Base-by-base conservation (phyloP, 345 rosid genomes). In the Citrus trifoliata region DNA sequence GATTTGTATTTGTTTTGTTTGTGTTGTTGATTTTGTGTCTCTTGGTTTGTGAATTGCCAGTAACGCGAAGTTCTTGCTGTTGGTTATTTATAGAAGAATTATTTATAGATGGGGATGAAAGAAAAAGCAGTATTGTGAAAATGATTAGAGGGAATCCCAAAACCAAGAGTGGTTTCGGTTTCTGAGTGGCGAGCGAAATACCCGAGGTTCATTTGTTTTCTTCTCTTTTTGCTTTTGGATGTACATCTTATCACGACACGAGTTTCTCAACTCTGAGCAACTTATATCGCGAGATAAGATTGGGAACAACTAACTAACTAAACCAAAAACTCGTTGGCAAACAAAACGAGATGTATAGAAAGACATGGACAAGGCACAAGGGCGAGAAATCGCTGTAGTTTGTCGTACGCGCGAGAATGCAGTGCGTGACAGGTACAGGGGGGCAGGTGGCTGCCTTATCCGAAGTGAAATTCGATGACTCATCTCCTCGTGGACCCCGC, bases 371-470 rank as follows among this genome's bases (percentile, higher is more conserved):
- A 5, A 28, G 27, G 35, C 22, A 22, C 14, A 7, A 35, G 37
- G 22, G 6, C 22, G 21, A 76, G 18, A 56, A 53, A 25, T 67
- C 21, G 6, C 28, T 8, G 28, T 7, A 19, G 16, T n/a, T 62
- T 27, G 60, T 75, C 42, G 28, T 33, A 4, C 10, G 32, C 7
- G 27, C 18, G 5, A 30, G 64, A 53, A 21, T 53, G 71, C 10
- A 18, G 7, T 35, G 3, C 1, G 19, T 16, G 33, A 25, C 7
- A 18, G 22, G 7, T 4, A 53, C 2, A 7, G 10, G 32, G 35
- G n/a, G 48, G 32, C 83, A 80, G 75, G 80, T 80, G 85, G 75
- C 76, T 66, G 10, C 16, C 82, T 71, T 74, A 75, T 82, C 82
- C 37, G 12, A 7, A 7, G 1, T 35, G n/a, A 7, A n/a, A 33